Percentiles rank a stretch among this genome's conserved stretches.
Evolutionary conservation across 805 yeast genomes (phyloP).

Genomic region (Blastobotrys chiropterorum): DNA sequence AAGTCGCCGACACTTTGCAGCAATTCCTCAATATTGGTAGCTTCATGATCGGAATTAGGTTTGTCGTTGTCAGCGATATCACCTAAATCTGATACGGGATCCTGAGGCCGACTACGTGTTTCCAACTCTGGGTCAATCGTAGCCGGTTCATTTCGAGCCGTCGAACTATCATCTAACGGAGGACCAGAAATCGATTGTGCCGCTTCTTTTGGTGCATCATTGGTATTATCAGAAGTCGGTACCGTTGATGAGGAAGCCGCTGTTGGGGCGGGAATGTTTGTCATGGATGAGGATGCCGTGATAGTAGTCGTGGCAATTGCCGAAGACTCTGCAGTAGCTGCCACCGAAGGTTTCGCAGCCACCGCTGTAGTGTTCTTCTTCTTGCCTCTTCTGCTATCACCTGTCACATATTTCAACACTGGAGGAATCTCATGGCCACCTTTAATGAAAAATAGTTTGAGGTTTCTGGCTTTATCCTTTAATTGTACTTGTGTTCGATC

Average conservation of each 20-base stretch:
- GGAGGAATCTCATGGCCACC: conserved; percentile 72
- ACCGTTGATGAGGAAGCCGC: not conserved
- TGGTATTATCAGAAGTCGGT: not conserved
- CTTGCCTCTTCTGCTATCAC: conserved; percentile 42
- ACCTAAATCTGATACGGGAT: too few relatives aligned
- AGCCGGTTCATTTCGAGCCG: not conserved
- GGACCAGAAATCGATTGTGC: not conserved
- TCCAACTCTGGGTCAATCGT: not conserved
- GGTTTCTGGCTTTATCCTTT: conserved; percentile 93
- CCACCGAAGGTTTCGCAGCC: not conserved
- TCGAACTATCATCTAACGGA: not conserved
- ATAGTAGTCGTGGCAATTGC: not conserved
- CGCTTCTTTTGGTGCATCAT: not conserved
- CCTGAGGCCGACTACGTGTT: not conserved
- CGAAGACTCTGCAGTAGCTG: not conserved
- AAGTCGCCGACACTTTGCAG: conserved; percentile 27
- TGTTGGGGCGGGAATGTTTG: not conserved
- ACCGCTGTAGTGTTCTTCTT: conserved; percentile 1
- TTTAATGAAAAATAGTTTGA: conserved; percentile 83
- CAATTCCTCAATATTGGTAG: conserved; percentile 21
- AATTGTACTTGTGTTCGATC: conserved; percentile 87
- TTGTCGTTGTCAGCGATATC: not conserved
- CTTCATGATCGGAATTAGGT: conserved; percentile 12
- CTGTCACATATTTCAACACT: conserved; percentile 78
- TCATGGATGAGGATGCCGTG: not conserved